Base-by-base conservation (phyloP, 352 stramenopile species). In the Pythium aquatile region DNA sequence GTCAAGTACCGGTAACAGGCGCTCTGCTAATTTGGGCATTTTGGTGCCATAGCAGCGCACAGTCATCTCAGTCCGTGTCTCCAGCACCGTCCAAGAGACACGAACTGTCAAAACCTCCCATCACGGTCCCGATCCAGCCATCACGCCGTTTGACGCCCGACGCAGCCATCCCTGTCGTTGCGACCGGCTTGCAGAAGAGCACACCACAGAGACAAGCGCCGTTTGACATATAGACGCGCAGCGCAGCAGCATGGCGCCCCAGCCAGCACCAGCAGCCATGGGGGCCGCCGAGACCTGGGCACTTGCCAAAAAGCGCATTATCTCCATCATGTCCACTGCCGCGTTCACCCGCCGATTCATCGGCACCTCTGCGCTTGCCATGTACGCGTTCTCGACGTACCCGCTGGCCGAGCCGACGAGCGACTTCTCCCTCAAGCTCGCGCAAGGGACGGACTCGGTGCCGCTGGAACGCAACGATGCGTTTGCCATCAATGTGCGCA, bases 381-480 rank as follows among this genome's bases (percentile, higher is more conserved):
- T 85, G 61, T 81, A 74, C 60, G 72, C 62, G 28, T 79, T 76
- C 48, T 74, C 77, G 24, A 65, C 63, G 28, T 89, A 87, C 58
- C 80, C 85, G 39, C 65, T 91, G 33, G 78, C 75, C 0, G 62
- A 83, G 30, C 85, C 85, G 26, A 91, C 79, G 1, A 91, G 81
- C 55, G 57, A 69, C 30, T 77, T 78, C 64, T 86, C 82, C 28
- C 64, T 91, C 13, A 76, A 74, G 35, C 66, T 90, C 28, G 83
- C 83, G 6, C 73, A 91, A 32, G 83, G 76, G 4, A 40, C 77
- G 5, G 75, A 90, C 51, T 78, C 79, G 8, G 70, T 89, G 28
- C 59, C 83, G 61, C 65, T 94, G 51, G 74, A 85, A 20, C 68
- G 68, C 0, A 66, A 67, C 6, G 85, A 93, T 53, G 59, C 78